phyloP scores from a whole-genome alignment of 495 filamentous ascomycete genomes.

The Clavariopsis aquatica region DNA sequence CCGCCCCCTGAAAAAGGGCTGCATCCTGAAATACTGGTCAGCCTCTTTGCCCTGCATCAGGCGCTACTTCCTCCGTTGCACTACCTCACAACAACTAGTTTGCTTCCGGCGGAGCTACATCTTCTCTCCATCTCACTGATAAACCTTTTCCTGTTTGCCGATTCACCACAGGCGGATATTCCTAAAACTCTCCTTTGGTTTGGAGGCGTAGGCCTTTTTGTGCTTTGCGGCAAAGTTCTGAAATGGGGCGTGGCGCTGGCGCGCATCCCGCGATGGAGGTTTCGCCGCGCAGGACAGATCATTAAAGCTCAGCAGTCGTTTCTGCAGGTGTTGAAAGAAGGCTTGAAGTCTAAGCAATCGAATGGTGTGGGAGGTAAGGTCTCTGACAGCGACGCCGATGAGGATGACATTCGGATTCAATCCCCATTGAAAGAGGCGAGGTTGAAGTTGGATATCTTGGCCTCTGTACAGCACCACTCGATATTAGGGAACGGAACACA shows the following conservation, averaged over 20 bases:
- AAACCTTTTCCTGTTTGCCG: slow-evolving; percentile 74
- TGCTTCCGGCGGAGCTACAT: slow-evolving; percentile 83
- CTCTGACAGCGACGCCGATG: slow-evolving; percentile 54
- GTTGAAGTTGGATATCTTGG: slow-evolving; percentile 26
- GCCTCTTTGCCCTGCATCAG: slow-evolving; percentile 86
- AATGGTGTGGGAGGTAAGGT: slow-evolving; percentile 44
- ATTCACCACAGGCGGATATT: slow-evolving; percentile 81
- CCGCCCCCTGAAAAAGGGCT: slow-evolving; percentile 41
- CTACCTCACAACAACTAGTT: slow-evolving; percentile 81
- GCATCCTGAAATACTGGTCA: slow-evolving; percentile 61
- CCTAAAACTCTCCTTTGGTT: slow-evolving; percentile 83
- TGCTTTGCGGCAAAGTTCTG: slow-evolving; percentile 73
- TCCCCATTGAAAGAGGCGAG: slow-evolving; percentile 15
- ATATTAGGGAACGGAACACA: slow-evolving; percentile 8
- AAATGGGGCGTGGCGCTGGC: slow-evolving; percentile 83
- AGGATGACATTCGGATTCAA: slow-evolving; percentile 37
- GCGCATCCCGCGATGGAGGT: slow-evolving; percentile 87
- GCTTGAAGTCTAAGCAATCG: slow-evolving; percentile 13
- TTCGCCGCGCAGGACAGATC: slow-evolving; percentile 59
- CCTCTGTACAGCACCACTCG: slow-evolving; percentile 4
- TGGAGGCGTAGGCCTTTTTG: slow-evolving; percentile 75
- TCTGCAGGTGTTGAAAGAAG: slow-evolving; percentile 54
- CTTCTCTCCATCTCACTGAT: slow-evolving; percentile 80
- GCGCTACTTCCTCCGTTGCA: slow-evolving; percentile 71
- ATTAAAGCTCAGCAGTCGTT: slow-evolving; percentile 53